A percentile compares a stretch with the other conserved stretches of the same genome.
phyloP scores from a whole-genome alignment of 306 rosid genomes.

The Ormosia semicastrata region DNA sequence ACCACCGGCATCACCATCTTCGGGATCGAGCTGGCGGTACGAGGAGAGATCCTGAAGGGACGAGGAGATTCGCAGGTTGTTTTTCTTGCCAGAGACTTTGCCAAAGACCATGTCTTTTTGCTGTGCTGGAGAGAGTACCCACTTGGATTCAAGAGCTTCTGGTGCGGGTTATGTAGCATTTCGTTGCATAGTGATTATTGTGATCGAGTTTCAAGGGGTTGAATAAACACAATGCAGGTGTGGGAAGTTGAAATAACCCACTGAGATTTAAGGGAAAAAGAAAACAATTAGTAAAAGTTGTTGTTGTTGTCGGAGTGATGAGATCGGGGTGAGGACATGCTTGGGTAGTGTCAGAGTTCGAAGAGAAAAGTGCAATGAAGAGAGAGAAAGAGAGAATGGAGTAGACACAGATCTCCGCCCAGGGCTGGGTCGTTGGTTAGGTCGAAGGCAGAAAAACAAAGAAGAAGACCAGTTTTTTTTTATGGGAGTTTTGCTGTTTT shows the following conservation, averaged over 20 bases:
- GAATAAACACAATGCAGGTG: not conserved
- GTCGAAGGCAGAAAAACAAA: not conserved
- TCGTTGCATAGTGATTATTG: constrained; percentile 5
- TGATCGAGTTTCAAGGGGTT: no score
- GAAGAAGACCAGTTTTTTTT: not conserved
- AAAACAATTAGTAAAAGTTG: not conserved
- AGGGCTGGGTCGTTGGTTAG: not conserved
- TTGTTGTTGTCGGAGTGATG: not conserved
- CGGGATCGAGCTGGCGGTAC: constrained; percentile 46
- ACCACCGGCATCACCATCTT: constrained; percentile 10
- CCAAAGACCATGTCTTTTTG: constrained; percentile 52
- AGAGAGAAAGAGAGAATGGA: not conserved
- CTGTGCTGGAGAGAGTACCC: not conserved
- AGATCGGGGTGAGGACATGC: not conserved
- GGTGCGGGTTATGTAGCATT: not conserved
- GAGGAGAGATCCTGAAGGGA: constrained; percentile 89
- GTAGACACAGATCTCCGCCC: not conserved
- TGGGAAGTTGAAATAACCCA: not conserved
- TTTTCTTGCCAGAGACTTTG: constrained; percentile 39
- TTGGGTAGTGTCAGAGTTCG: not conserved
- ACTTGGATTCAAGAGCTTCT: not conserved
- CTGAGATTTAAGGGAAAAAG: not conserved
- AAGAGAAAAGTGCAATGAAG: not conserved
- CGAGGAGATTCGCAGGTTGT: constrained; percentile 61
- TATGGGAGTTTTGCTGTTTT: not conserved